These are phyloP conservation scores for Moesziomyces antarcticus DNA, from an alignment of 1,284 basidiomycete genomes.

Conservation along the genomic window DNA sequence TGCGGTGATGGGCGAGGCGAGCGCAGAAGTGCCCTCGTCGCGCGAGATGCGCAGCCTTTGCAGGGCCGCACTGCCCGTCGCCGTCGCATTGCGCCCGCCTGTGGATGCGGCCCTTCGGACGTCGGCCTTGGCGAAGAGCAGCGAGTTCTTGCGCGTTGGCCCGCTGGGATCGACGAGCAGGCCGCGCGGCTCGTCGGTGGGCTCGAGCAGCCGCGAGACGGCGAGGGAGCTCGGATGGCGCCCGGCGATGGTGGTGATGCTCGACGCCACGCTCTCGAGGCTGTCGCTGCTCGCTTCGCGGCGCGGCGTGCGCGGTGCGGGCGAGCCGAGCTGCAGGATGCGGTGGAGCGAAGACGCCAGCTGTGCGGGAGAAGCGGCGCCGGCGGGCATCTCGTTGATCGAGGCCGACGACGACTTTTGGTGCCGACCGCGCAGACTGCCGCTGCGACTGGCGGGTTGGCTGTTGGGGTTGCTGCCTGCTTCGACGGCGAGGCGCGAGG, in stretches of 20 bases:
- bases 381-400: conserved; percentile 1
- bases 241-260: conserved; percentile 52
- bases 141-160: conserved; percentile 7
- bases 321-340: conserved; percentile 8
- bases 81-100: conserved; percentile 19
- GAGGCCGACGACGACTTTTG: conserved; percentile 2
- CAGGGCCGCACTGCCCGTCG: conserved; percentile 4
- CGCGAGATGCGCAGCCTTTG: conserved; percentile 7
- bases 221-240: conserved; percentile 27
- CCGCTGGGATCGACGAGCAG: conserved; percentile 20
- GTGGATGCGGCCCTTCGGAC: conserved; percentile 26
- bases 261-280: conserved; percentile 53
- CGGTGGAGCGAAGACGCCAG: conserved; percentile 19
- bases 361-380: conserved; percentile 15
- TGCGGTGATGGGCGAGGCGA: background rate
- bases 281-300: conserved; percentile 55
- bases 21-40: background rate
- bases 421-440: conserved; percentile 42
- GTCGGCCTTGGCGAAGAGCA: conserved; percentile 12
- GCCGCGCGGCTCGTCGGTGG: conserved; percentile 32
- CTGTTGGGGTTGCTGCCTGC: conserved; percentile 44
- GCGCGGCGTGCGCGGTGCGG: background rate
- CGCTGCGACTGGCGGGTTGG: conserved; percentile 35
- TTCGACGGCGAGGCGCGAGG: conserved; percentile 46
- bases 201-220: conserved; percentile 50